Conservation (phyloP, 78 protist species). For the Anaeramoeba flamelloides region DNA sequence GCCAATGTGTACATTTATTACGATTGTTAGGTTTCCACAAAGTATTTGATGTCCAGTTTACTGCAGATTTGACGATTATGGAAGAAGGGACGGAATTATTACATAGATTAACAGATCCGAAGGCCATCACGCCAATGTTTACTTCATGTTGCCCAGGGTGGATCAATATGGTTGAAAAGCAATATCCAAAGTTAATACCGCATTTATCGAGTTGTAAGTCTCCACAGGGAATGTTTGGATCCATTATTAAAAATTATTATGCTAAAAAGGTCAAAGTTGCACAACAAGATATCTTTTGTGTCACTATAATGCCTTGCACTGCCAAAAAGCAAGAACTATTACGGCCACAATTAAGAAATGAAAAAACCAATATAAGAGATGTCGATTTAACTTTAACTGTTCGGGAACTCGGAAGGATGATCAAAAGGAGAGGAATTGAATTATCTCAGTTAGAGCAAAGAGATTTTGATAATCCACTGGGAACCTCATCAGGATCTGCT, state of each 20-base stretch:
- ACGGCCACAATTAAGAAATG: slow-evolving; percentile 13
- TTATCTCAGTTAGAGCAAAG: neutral
- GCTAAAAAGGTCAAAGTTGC: neutral
- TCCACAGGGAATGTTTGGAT: slow-evolving; percentile 80
- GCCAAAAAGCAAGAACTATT: slow-evolving; percentile 86
- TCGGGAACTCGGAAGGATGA: slow-evolving; percentile 22
- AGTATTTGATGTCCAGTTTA: slow-evolving; percentile 36
- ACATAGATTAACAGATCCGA: neutral
- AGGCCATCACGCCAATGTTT: slow-evolving; percentile 25
- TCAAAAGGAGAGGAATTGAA: neutral
- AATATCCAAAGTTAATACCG: slow-evolving; percentile 45
- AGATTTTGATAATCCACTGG: slow-evolving; percentile 11
- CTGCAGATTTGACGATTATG: slow-evolving; percentile 48
- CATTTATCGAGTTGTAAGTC: slow-evolving; percentile 54
- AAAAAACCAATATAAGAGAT: neutral
- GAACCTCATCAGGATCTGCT: slow-evolving; percentile 22
- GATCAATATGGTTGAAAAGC: slow-evolving; percentile 19
- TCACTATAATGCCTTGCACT: slow-evolving; percentile 84
- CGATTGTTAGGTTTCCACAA: slow-evolving; percentile 3
- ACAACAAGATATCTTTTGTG: slow-evolving; percentile 48
- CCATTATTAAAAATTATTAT: slow-evolving; percentile 43
- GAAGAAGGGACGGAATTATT: slow-evolving; percentile 46
- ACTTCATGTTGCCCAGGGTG: slow-evolving; percentile 53
- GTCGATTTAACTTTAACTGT: slow-evolving; percentile 23
- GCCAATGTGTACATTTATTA: slow-evolving; percentile 1